Evolutionary conservation across 2,329 filamentous ascomycete genomes (phyloP), one percentile per base, ranked within the genome.

Genomic region (Penicillium frequentans): DNA sequence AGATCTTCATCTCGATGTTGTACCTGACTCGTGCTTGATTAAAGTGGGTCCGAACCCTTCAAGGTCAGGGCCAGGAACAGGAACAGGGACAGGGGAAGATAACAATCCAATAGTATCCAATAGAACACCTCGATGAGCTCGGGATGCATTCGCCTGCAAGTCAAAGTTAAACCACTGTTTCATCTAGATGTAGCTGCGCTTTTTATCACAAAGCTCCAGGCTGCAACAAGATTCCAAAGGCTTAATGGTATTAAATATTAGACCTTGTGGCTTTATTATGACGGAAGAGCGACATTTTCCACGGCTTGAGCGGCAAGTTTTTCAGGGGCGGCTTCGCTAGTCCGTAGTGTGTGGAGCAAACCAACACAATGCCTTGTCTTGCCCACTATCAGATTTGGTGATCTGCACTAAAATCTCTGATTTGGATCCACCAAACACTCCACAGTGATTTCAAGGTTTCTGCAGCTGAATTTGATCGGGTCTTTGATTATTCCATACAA

Each of bases 381-480:
- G 19, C 9, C 21, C 29, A 19, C 31, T 49, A 37, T 33, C 16
- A 23, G 46, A 48, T 48, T 29, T 10, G 27, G 21, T 37, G 47
- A 49, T 49, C 47, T 37, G 47, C 47, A 49, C 47, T 49, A 39
- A 16, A 21, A 49, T 37, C 23, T 21, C 49, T 13, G 19, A 24
- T 43, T 31, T 3, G 49, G 37, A 23, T 51, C 24, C 49, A 42
- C 35, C 37, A 33, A 10, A 21, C 6, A 26, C 48, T 50, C 33
- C 23, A 35, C 35, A 9, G 35, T 50, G 33, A 29, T 29, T 29
- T 2, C 27, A 29, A 29, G 27, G n/a, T 13, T n/a, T 13, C 9
- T 44, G 27, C 35, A n/a, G 49, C 49, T 44, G 49, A 44, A 39
- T 23, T 21, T 31, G 9, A 49, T 47, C 49, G 56, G 35, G 49